Percentiles rank a stretch among this genome's conserved stretches.
These are phyloP conservation scores for Xanthoconium separans DNA, from an alignment of 1,284 basidiomycete species.

Conservation along the genomic window DNA sequence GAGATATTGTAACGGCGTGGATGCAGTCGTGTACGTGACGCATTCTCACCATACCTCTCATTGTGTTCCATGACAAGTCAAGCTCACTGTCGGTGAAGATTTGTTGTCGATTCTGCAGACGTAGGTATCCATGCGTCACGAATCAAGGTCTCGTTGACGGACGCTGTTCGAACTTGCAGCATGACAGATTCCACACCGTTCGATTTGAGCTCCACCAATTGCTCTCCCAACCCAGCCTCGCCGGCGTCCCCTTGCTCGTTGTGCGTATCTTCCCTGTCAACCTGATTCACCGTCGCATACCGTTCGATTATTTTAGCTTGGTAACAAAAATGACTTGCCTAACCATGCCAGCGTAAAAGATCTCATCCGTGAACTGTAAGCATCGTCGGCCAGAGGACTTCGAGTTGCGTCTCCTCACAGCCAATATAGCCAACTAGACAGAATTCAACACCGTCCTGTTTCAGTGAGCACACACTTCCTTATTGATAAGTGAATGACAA, in stretches of 20 bases:
- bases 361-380: conserved; percentile 80
- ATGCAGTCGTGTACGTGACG: conserved; percentile 82
- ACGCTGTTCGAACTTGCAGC: conserved; percentile 35
- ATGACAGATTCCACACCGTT: conserved; percentile 82
- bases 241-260: conserved; percentile 85
- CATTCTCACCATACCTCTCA: conserved; percentile 9
- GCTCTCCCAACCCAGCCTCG: conserved; percentile 70
- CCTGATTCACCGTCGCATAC: background rate
- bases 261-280: background rate
- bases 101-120: conserved; percentile 87
- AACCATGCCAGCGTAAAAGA: conserved; percentile 83
- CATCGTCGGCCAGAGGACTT: background rate
- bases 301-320: conserved; percentile 52
- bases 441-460: conserved; percentile 80
- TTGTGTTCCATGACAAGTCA: conserved; percentile 3
- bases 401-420: background rate
- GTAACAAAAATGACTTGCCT: conserved; percentile 93
- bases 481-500: background rate
- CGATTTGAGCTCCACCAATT: conserved; percentile 90
- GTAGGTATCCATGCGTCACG: conserved; percentile 43
- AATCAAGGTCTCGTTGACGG: background rate
- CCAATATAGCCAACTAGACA: conserved; percentile 66
- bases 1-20: conserved; percentile 91
- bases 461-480: conserved; percentile 59
- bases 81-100: conserved; percentile 47